Evolutionary conservation across 2,329 filamentous ascomycete species (phyloP).

Genomic region (Tolypocladium amazonense): DNA sequence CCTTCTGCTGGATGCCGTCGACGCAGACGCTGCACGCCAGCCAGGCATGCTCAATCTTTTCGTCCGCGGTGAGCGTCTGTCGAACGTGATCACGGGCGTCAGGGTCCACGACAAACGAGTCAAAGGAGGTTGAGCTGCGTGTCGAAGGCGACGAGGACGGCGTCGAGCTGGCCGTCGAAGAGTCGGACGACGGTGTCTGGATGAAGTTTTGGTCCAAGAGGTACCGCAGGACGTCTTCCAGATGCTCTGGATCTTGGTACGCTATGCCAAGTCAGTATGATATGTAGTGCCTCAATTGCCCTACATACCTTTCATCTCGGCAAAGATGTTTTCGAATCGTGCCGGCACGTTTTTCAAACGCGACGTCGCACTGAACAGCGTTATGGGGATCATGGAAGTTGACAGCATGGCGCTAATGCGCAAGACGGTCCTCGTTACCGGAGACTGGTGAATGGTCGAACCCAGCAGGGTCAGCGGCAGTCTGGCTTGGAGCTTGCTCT

Average conservation of each 20-base stretch:
- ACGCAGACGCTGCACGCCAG: slow-evolving; percentile 14
- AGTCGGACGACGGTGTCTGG: slow-evolving; percentile 7
- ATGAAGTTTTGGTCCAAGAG: slow-evolving; percentile 14
- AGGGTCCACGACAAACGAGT: slow-evolving; percentile 12
- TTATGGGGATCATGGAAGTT: slow-evolving; percentile 9
- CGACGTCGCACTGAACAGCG: slow-evolving; percentile 7
- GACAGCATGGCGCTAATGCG: slow-evolving; percentile 16
- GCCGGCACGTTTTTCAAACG: slow-evolving; percentile 4
- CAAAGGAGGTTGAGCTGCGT: slow-evolving; percentile 7
- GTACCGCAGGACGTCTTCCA: slow-evolving; percentile 13
- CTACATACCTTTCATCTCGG: slow-evolving; percentile 7
- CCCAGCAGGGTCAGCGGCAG: slow-evolving; percentile 6
- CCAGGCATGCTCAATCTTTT: slow-evolving; percentile 11
- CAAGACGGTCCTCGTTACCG: slow-evolving; percentile 10
- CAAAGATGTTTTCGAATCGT: slow-evolving; percentile 6
- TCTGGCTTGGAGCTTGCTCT: slow-evolving; percentile 3
- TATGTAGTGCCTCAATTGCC: neutral
- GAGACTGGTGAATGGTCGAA: slow-evolving; percentile 13
- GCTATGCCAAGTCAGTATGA: slow-evolving; percentile 2
- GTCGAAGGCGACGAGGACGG: slow-evolving; percentile 8
- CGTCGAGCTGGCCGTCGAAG: slow-evolving; percentile 6
- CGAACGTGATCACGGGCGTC: slow-evolving; percentile 12
- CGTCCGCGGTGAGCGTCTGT: slow-evolving; percentile 7
- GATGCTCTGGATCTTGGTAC: slow-evolving; percentile 7
- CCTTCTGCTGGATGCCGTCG: slow-evolving; percentile 10